Conservation (phyloP, 176 grass and related monocot species). For the Zea luxurians region DNA sequence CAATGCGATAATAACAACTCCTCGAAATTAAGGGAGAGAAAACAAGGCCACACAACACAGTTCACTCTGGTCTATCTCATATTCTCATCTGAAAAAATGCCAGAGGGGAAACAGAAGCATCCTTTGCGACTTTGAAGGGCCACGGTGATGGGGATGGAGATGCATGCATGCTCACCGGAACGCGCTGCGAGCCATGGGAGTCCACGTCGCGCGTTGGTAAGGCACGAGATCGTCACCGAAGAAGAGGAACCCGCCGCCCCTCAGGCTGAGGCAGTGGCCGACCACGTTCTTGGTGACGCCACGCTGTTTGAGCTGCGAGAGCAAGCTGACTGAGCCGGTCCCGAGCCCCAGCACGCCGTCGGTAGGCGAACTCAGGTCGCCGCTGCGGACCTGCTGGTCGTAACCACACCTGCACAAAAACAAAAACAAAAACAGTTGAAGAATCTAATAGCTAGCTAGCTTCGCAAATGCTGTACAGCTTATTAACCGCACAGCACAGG, state of each 20-base stretch:
- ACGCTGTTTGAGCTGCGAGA: slow-evolving; percentile 86
- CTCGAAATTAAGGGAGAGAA: too few species aligned
- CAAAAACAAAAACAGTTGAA: slow-evolving; percentile 21
- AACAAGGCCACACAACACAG: background rate
- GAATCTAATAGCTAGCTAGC: background rate
- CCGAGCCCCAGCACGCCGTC: slow-evolving; percentile 90
- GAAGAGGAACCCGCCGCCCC: slow-evolving; percentile 86
- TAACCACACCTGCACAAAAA: slow-evolving; percentile 77
- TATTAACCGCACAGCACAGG: too few species aligned
- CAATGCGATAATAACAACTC: too few species aligned
- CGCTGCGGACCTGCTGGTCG: slow-evolving; percentile 59
- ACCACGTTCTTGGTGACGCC: slow-evolving; percentile 85
- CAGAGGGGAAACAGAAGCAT: background rate
- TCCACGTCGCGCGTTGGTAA: slow-evolving; percentile 63
- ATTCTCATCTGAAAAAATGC: background rate
- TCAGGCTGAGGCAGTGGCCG: slow-evolving; percentile 83
- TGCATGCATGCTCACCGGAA: slow-evolving; percentile 39
- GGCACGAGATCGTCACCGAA: slow-evolving; percentile 90
- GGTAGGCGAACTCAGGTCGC: slow-evolving; percentile 41
- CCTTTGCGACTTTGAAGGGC: background rate
- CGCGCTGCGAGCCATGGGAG: slow-evolving; percentile 58
- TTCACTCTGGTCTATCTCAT: background rate
- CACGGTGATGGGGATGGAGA: background rate
- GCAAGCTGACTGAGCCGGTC: slow-evolving; percentile 62
- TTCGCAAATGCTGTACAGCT: too few species aligned